Conservation (phyloP, 179 eudicot genomes). For the Silene coronaria region DNA sequence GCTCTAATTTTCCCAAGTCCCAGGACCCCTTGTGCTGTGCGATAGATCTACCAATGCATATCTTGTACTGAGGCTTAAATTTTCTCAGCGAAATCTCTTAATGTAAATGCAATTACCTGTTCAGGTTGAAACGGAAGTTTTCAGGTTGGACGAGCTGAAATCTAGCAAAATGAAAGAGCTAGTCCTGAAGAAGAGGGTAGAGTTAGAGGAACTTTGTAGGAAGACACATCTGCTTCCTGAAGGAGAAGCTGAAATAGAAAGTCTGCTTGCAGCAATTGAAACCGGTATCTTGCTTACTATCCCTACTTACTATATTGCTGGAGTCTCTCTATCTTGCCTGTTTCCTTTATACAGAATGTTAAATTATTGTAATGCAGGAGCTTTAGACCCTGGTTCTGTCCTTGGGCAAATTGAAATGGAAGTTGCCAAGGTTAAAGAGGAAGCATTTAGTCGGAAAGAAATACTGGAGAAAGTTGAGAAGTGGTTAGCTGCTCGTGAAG, state of each 20-base stretch:
- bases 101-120: slow-evolving; percentile 3
- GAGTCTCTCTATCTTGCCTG: not conserved
- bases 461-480: slow-evolving; percentile 86
- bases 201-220: slow-evolving; percentile 80
- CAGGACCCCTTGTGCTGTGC: no score
- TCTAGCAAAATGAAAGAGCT: slow-evolving; percentile 96
- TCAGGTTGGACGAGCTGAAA: slow-evolving; percentile 68
- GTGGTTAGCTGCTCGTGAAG: slow-evolving; percentile 89
- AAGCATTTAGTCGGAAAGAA: slow-evolving; percentile 85
- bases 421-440: slow-evolving; percentile 78
- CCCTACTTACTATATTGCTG: not conserved
- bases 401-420: slow-evolving; percentile 78
- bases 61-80: not conserved
- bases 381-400: slow-evolving; percentile 62
- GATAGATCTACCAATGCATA: not conserved
- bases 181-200: slow-evolving; percentile 84
- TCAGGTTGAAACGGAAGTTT: slow-evolving; percentile 84
- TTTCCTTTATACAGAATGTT: slow-evolving; percentile 4
- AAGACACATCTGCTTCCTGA: slow-evolving; percentile 75
- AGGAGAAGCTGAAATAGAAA: slow-evolving; percentile 52
- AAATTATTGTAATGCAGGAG: slow-evolving; percentile 38
- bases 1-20: no score
- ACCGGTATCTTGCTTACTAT: slow-evolving; percentile 48
- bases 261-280: slow-evolving; percentile 63
- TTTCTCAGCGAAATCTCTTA: not conserved